Evolutionary conservation across 2,329 filamentous ascomycete genomes (phyloP), one percentile per base, ranked within the genome.

Genomic region (Alternaria brassicae): DNA sequence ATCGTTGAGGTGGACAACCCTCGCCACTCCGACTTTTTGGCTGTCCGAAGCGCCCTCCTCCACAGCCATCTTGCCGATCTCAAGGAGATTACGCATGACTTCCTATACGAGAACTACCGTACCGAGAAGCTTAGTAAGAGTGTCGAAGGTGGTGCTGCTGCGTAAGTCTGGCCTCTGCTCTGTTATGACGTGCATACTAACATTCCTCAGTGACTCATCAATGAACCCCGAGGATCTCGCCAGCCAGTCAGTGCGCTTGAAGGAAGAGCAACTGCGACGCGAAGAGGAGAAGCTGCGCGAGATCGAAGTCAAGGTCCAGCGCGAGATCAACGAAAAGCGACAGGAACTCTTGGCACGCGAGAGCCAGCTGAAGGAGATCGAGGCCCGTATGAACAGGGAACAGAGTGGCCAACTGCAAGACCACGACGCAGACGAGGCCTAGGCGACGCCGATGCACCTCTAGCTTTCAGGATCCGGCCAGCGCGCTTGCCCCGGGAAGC

Each of bases 121-220:
- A 99, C 95, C 77, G 95, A 99, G 91, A 98, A 98, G 86, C 91
- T 99, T 74, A 96, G 92, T 85, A 99, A 98, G 92, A 97, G 93
- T 79, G 95, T 99, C 72, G 93, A 97, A 78, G 92, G 92, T 79
- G 91, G 91, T 82, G 86, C 88, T 81, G 87, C 88, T 87, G 88
- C 88, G 93, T 97, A 91, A 72, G 93, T 92, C 61, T 8, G 21
- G 44, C 15, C 6, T 8, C 23, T 8, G 6, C 6, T 15, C 17
- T 34, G 8, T 3, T 28, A 19, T 17, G 8, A 39, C n/a, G 34
- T 23, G 8, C 17, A 32, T 61, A 53, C 73, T 75, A 70, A 77
- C 60, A 60, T 36, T 40, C 63, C 70, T 36, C 71, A 83, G 83
- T 70, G 91, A 93, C 78, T 93, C 89, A 72, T 96, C 92, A 42